Percentiles rank a stretch among this genome's conserved stretches.
These are phyloP conservation scores for Jimgerdemannia lactiflua DNA, from an alignment of 192 early-diverging fungal species.

Conservation along the genomic window DNA sequence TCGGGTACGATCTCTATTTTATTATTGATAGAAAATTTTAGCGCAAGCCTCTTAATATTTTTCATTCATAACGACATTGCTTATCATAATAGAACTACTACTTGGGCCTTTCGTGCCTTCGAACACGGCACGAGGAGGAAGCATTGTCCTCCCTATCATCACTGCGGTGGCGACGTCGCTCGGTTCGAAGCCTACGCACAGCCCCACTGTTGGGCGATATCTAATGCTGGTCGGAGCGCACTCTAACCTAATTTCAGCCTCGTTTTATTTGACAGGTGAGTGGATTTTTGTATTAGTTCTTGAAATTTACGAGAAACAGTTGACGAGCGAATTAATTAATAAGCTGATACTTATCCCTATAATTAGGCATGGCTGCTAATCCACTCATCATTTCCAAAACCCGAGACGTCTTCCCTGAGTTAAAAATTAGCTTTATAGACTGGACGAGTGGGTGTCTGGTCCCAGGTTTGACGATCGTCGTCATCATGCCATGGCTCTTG, in stretches of 20 bases:
- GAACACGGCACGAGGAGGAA: slow-evolving; percentile 75
- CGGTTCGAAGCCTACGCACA: slow-evolving; percentile 34
- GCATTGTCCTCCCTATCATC: slow-evolving; percentile 76
- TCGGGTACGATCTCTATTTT: slow-evolving; percentile 21
- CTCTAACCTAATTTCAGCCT: slow-evolving; percentile 70
- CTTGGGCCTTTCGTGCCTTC: slow-evolving; percentile 71
- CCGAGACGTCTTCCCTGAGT: slow-evolving; percentile 48
- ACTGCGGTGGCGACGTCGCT: slow-evolving; percentile 57
- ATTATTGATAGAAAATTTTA: background rate
- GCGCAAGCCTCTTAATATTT: background rate
- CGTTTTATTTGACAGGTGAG: slow-evolving; percentile 63
- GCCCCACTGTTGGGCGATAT: slow-evolving; percentile 47
- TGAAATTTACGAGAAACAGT: too few species aligned
- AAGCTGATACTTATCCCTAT: slow-evolving; percentile 1
- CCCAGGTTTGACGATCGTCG: slow-evolving; percentile 39
- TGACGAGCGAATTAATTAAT: background rate
- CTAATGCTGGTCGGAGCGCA: slow-evolving; percentile 61
- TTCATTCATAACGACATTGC: background rate
- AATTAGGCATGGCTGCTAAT: slow-evolving; percentile 63
- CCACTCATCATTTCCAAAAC: slow-evolving; percentile 65
- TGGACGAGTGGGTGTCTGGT: slow-evolving; percentile 59
- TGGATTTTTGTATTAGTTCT: background rate
- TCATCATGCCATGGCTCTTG: slow-evolving; percentile 29
- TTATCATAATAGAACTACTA: slow-evolving; percentile 46
- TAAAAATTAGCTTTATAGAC: slow-evolving; percentile 63